Evolutionary conservation across 805 yeast species (phyloP).

Genomic region (Ogataea nakhonphanomensis): DNA sequence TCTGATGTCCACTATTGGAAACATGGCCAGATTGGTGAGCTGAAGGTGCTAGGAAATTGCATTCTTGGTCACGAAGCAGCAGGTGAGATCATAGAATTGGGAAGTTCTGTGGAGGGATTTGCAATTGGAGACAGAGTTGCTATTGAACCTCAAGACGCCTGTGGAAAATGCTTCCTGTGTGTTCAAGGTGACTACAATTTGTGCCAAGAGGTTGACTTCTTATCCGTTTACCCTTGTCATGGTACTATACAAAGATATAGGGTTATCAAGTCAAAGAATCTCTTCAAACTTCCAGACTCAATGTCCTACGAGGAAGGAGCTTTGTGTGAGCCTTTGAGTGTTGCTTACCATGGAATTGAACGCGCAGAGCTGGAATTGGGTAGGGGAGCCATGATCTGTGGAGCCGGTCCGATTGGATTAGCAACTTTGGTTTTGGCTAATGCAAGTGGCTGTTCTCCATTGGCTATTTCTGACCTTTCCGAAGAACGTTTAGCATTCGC

Average conservation of each 20-base stretch:
- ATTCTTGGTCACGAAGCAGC: conserved; percentile 44
- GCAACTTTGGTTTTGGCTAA: conserved; percentile 44
- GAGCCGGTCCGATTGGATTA: conserved; percentile 63
- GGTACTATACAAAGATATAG: conserved; percentile 40
- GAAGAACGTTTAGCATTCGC: conserved; percentile 45
- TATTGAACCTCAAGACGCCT: conserved; percentile 53
- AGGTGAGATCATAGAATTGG: conserved; percentile 47
- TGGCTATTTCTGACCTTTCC: conserved; percentile 47
- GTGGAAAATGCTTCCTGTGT: conserved; percentile 40
- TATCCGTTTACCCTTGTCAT: conserved; percentile 37
- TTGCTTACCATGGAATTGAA: conserved; percentile 50
- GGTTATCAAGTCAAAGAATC: conserved; percentile 33
- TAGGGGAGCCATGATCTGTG: conserved; percentile 44
- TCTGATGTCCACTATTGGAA: conserved; percentile 68
- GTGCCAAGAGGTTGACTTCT: conserved; percentile 37
- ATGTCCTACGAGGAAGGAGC: conserved; percentile 54
- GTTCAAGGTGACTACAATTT: conserved; percentile 39
- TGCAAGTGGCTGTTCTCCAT: conserved; percentile 52
- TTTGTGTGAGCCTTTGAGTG: conserved; percentile 53
- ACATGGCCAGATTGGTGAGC: conserved; percentile 59
- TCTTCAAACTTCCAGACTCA: conserved; percentile 37
- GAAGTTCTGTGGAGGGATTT: conserved; percentile 41
- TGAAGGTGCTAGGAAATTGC: conserved; percentile 34
- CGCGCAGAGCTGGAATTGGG: conserved; percentile 45
- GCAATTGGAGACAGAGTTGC: conserved; percentile 48